A percentile compares a stretch with the other conserved stretches of the same genome.
These are phyloP conservation scores for Alternaria gaisen DNA, from an alignment of 2,329 filamentous ascomycete genomes.

Conservation along the genomic window DNA sequence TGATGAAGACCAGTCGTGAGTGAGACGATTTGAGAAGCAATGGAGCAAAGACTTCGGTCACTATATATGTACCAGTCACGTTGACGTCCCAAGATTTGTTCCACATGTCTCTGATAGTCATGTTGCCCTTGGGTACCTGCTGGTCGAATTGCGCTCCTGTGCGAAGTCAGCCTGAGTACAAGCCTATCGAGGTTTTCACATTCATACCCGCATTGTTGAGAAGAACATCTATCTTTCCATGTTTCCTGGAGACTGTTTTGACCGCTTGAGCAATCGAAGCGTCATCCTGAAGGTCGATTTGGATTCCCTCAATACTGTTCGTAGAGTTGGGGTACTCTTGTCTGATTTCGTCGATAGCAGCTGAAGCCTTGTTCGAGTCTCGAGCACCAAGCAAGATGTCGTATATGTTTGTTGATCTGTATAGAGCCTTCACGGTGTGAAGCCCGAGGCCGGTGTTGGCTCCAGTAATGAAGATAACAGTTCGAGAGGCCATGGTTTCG, in stretches of 20 bases:
- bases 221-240: not conserved
- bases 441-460: not conserved
- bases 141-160: not conserved
- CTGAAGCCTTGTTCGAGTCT: not conserved
- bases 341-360: not conserved
- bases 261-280: not conserved
- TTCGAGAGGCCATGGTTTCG: not conserved
- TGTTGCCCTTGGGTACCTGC: not conserved
- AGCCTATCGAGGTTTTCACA: too few relatives aligned
- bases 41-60: not conserved
- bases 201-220: too few relatives aligned
- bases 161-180: too few relatives aligned
- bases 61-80: not conserved
- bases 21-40: not conserved
- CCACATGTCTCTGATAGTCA: not conserved
- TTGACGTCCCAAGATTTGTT: not conserved
- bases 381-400: not conserved
- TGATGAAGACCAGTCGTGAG: not conserved
- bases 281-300: not conserved
- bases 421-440: not conserved
- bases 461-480: not conserved
- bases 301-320: not conserved
- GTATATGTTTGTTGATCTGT: not conserved
- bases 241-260: not conserved
- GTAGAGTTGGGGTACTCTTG: not conserved